A percentile compares a stretch with the other conserved stretches of the same genome.
Conservation (phyloP, 2,329 filamentous ascomycete species). For the Sclerotinia spermophila region DNA sequence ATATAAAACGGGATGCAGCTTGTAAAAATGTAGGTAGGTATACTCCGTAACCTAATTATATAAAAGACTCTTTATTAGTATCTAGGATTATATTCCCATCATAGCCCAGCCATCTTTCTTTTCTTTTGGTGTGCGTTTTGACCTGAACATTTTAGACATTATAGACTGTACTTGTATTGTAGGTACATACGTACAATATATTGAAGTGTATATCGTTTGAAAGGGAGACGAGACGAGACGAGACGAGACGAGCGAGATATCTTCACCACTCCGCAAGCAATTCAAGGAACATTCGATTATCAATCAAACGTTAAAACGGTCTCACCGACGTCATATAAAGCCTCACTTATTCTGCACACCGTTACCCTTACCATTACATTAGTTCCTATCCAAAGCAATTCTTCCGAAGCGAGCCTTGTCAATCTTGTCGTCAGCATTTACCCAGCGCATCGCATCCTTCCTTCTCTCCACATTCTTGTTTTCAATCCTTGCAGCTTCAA, state of each 20-base stretch:
- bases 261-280: background rate
- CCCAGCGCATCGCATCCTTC: constrained; percentile 5
- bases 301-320: background rate
- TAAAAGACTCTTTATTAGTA: background rate
- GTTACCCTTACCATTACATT: background rate
- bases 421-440: constrained; percentile 7
- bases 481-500: background rate
- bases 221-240: background rate
- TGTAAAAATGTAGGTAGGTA: background rate
- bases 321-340: constrained; percentile 12
- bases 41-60: background rate
- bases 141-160: background rate
- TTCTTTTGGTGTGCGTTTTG: background rate
- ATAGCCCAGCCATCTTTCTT: constrained; percentile 1
- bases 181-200: too few relatives aligned
- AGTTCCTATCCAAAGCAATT: background rate
- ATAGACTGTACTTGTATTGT: background rate
- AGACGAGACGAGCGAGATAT: background rate
- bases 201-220: background rate
- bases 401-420: constrained; percentile 8
- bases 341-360: background rate
- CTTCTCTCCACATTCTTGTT: constrained; percentile 2
- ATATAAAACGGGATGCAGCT: background rate
- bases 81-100: background rate
- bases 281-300: background rate